Base-by-base conservation (phyloP, 1,284 basidiomycete genomes). In the Cutaneotrichosporon sp. region DNA sequence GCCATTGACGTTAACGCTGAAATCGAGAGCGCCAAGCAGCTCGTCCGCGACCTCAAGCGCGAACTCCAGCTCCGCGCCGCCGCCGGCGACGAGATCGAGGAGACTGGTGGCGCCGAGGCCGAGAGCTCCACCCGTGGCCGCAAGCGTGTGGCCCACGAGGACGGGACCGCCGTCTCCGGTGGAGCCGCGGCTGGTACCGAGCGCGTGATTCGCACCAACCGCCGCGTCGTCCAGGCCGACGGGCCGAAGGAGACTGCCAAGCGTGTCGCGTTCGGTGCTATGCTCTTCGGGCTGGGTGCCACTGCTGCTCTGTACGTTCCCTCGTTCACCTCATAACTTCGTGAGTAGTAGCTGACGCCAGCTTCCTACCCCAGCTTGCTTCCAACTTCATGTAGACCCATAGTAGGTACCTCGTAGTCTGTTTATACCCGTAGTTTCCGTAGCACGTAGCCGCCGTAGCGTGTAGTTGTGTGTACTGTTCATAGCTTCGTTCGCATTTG, bases 201-300 rank as follows among this genome's bases (percentile, higher is more conserved):
- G 32, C 64, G 72, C 17, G 55, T 68, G 9, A 68, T 74, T 47
- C 59, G 61, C 39, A 64, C 57, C 19, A 72, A 72, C 63, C 66
- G 63, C 52, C 59, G 71, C 16, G 59, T 72, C 12, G 64, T 68
- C 37, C 50, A 60, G 25, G 50, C 37, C 26, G 49, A 34, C 12
- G 50, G 25, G 6, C 65, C 50, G 4, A 62, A 48, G 12, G 54
- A 63, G 50, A 62, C 65, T 5, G 64, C 57, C 39, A 64, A 67
- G 56, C 63, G 65, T 51, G 64, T 68, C 3, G 67, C 68, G 19
- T 74, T 67, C 65, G 73, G 73, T 20, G 66, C 68, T 9, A 49
- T 70, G 29, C 63, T 75, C 39, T 71, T 76, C 43, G 68, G 69
- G 14, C 52, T 75, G 19, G 75, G 75, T 5, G 61, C 71, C 8